Conservation (phyloP, 148 eudicot genomes). For the Chenopodium berlandieri region DNA sequence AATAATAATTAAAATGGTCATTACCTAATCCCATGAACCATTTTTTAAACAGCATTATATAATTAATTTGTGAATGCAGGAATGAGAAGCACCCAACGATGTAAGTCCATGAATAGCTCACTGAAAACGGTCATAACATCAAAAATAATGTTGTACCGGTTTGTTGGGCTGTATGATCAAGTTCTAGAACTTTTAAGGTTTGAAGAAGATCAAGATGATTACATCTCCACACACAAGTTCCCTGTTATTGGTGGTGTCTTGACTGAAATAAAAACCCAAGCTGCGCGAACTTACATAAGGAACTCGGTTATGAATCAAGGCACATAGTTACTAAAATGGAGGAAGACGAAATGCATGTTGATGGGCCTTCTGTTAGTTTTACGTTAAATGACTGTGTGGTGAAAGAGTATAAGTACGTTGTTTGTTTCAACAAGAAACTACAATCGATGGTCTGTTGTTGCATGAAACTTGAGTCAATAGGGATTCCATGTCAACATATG, state of each 20-base stretch:
- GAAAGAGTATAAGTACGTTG: background rate
- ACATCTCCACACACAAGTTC: background rate
- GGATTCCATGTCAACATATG: background rate
- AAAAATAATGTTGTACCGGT: background rate
- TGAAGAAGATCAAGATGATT: background rate
- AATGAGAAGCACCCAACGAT: too few relatives aligned
- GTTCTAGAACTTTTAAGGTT: background rate
- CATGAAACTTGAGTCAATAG: background rate
- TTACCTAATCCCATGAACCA: too few relatives aligned
- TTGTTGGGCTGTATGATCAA: background rate
- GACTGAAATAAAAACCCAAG: background rate
- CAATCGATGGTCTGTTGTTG: background rate
- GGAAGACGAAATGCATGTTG: background rate
- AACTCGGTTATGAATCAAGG: background rate
- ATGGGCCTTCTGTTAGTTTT: background rate
- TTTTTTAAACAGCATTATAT: too few relatives aligned
- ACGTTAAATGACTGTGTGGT: background rate
- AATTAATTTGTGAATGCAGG: too few relatives aligned
- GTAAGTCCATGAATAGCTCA: too few relatives aligned
- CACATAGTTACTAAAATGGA: background rate
- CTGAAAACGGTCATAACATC: background rate
- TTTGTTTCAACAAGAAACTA: background rate
- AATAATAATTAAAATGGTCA: too few relatives aligned
- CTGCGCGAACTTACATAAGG: background rate
- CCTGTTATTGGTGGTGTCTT: background rate